Evolutionary conservation across 768 basidiomycete species (phyloP).

Genomic region (Leccinellum rugosiceps): DNA sequence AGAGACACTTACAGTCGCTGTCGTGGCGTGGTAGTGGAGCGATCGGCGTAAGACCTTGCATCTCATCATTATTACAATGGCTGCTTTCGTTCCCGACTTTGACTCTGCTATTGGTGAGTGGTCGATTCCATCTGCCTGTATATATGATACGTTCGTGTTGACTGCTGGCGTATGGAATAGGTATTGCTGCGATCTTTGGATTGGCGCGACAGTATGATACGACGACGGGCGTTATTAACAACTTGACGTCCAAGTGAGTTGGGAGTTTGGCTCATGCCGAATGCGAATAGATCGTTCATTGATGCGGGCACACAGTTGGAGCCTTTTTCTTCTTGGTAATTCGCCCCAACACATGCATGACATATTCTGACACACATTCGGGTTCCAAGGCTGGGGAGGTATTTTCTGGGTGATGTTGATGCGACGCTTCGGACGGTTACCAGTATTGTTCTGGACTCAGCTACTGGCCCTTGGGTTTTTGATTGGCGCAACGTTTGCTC

Average conservation of each 20-base stretch:
- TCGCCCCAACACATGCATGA: background rate
- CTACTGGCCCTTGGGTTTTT: conserved; percentile 45
- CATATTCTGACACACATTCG: conserved; percentile 6
- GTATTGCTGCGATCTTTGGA: conserved; percentile 49
- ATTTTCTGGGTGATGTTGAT: conserved; percentile 30
- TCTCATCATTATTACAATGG: conserved; percentile 47
- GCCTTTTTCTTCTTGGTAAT: conserved; percentile 45
- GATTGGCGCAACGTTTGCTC: conserved; percentile 50
- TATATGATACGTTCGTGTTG: background rate
- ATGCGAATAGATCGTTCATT: background rate
- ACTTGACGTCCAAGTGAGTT: conserved; percentile 45
- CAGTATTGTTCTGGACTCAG: conserved; percentile 32
- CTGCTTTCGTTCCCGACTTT: conserved; percentile 55
- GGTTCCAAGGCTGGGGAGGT: conserved; percentile 28
- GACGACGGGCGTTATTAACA: conserved; percentile 47
- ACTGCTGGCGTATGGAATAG: conserved; percentile 18
- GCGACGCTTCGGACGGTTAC: conserved; percentile 29
- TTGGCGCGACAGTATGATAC: conserved; percentile 45
- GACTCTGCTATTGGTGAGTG: conserved; percentile 46
- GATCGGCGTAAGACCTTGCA: conserved; percentile 43
- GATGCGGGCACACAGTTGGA: conserved; percentile 34
- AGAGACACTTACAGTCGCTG: background rate
- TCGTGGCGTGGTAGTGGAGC: conserved; percentile 38
- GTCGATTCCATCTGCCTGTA: background rate
- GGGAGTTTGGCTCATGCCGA: background rate